Percentiles rank a stretch among this genome's conserved stretches.
Conservation (phyloP, 495 filamentous ascomycete genomes). For the Penicillium flavigenum region DNA sequence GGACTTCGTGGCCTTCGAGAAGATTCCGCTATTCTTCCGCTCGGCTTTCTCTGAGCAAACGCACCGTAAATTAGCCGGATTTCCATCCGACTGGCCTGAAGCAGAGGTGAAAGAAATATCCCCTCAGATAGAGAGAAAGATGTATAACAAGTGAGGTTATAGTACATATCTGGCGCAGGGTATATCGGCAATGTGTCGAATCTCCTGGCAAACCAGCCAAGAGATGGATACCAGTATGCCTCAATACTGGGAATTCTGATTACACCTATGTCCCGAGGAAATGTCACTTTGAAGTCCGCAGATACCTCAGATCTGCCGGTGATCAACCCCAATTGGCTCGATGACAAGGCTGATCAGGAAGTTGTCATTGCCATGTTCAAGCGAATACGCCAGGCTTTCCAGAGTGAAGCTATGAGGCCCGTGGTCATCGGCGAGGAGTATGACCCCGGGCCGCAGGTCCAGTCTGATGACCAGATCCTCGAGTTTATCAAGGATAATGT, state of each 20-base stretch:
- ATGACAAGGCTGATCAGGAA: constrained; percentile 47
- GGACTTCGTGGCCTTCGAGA: constrained; percentile 51
- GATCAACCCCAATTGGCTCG: constrained; percentile 57
- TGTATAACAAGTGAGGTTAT: constrained; percentile 16
- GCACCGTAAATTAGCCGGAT: constrained; percentile 27
- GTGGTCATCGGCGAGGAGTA: constrained; percentile 47
- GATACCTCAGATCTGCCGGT: constrained; percentile 46
- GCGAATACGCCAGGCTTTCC: constrained; percentile 47
- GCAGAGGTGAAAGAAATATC: constrained; percentile 41
- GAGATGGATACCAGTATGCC: constrained; percentile 50
- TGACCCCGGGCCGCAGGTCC: constrained; percentile 46
- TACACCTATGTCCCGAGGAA: constrained; percentile 55
- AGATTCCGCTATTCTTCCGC: constrained; percentile 40
- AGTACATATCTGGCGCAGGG: constrained; percentile 40
- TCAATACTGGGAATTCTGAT: constrained; percentile 42
- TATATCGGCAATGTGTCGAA: constrained; percentile 42
- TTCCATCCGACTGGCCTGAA: constrained; percentile 59
- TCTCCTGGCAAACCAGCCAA: constrained; percentile 33
- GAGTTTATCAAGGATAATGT: constrained; percentile 38
- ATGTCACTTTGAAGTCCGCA: constrained; percentile 49
- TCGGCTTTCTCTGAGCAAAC: constrained; percentile 24
- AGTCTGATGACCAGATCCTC: constrained; percentile 54
- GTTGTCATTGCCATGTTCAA: constrained; percentile 55
- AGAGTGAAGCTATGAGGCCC: constrained; percentile 38
- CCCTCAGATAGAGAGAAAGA: neutral